A percentile compares a stretch with the other conserved stretches of the same genome.
Conservation (phyloP, 2,329 filamentous ascomycete genomes). For the Monilinia fructigena region DNA sequence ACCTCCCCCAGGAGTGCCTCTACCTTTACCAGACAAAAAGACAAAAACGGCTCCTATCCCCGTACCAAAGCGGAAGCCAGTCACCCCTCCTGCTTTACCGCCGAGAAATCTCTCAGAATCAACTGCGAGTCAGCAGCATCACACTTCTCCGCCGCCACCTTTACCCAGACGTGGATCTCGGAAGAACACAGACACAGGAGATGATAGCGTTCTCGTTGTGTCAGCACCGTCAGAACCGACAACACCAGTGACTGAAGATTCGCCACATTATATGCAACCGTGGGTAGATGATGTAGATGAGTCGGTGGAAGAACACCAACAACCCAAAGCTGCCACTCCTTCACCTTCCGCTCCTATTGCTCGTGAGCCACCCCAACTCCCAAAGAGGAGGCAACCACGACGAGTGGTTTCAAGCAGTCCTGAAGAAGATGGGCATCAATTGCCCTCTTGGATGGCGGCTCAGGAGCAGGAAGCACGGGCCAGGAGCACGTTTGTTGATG, state of each 20-base stretch:
- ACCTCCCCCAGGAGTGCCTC: constrained; percentile 75
- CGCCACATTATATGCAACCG: constrained; percentile 37
- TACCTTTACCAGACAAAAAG: constrained; percentile 66
- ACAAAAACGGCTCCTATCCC: constrained; percentile 57
- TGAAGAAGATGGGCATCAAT: constrained; percentile 38
- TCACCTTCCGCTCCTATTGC: background rate
- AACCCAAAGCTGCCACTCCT: background rate
- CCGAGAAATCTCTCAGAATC: constrained; percentile 26
- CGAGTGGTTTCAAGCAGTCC: constrained; percentile 36
- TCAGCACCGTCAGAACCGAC: constrained; percentile 62
- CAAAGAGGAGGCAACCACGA: constrained; percentile 32
- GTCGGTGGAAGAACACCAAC: constrained; percentile 26
- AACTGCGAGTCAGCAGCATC: constrained; percentile 37
- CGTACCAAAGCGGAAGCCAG: constrained; percentile 64
- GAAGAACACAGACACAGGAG: constrained; percentile 34
- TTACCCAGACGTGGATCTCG: constrained; percentile 44
- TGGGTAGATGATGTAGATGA: constrained; percentile 43
- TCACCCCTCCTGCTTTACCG: constrained; percentile 45
- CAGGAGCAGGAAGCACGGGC: constrained; percentile 41
- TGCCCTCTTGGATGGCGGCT: constrained; percentile 40
- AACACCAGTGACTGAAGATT: constrained; percentile 48
- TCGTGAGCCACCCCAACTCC: constrained; percentile 29
- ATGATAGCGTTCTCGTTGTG: constrained; percentile 61
- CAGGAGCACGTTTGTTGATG: constrained; percentile 39
- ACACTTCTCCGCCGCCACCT: constrained; percentile 46